Evolutionary conservation across 1,284 basidiomycete species (phyloP).

Genomic region (Termitomyces sp.): DNA sequence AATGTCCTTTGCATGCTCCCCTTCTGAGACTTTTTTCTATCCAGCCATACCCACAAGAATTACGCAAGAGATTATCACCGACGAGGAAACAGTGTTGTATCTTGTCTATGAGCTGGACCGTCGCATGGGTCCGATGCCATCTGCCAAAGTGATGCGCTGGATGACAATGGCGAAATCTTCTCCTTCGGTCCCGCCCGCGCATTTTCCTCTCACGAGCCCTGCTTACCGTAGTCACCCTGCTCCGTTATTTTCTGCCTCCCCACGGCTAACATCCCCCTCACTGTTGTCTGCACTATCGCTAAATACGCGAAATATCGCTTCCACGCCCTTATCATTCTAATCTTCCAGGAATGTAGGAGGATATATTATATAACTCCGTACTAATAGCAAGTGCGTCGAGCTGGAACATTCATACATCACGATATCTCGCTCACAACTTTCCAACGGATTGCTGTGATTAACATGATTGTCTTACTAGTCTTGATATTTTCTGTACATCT

Average conservation of each 20-base stretch:
- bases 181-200: constrained; percentile 1
- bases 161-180: constrained; percentile 36
- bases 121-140: constrained; percentile 43
- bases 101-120: constrained; percentile 65
- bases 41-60: constrained; percentile 48
- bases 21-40: constrained; percentile 22
- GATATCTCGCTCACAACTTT: not conserved
- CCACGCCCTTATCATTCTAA: constrained; percentile 19
- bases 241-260: constrained; percentile 20
- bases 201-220: constrained; percentile 3
- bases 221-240: constrained; percentile 6
- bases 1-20: constrained; percentile 2
- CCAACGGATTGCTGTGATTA: constrained; percentile 1
- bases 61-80: constrained; percentile 63
- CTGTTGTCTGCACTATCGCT: constrained; percentile 1
- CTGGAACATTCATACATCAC: constrained; percentile 4
- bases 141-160: constrained; percentile 45
- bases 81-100: constrained; percentile 54
- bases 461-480: constrained; percentile 8
- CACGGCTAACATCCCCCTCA: constrained; percentile 23
- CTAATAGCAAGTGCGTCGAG: constrained; percentile 3
- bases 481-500: constrained; percentile 12
- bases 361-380: constrained; percentile 7
- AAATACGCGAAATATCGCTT: constrained; percentile 16
- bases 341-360: not conserved